phyloP scores from a whole-genome alignment of 805 yeast species.

The Zygotorulaspora chibaensis region DNA sequence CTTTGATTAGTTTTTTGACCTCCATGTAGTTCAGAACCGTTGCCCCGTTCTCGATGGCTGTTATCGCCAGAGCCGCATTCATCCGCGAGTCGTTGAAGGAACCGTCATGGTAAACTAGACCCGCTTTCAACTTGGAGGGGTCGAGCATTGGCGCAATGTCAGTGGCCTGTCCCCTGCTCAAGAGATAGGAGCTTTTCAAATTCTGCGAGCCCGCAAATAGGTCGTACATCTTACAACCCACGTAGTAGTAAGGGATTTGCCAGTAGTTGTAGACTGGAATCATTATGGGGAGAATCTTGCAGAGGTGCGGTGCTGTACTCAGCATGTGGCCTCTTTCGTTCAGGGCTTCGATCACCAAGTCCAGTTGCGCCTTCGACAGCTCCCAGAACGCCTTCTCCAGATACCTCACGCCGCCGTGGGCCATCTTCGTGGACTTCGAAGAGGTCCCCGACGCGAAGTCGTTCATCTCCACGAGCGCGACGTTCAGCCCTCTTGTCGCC shows the following conservation, averaged over 20 bases:
- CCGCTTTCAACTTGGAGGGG: conserved; percentile 73
- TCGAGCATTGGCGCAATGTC: conserved; percentile 85
- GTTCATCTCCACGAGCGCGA: conserved; percentile 76
- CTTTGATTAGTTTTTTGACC: conserved; percentile 71
- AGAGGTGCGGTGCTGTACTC: conserved; percentile 88
- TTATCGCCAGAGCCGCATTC: conserved; percentile 78
- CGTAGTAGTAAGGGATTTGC: conserved; percentile 92
- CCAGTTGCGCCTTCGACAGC: conserved; percentile 83
- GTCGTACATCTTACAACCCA: conserved; percentile 88
- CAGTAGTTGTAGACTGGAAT: conserved; percentile 95
- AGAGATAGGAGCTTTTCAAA: conserved; percentile 69
- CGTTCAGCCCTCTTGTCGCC: conserved; percentile 82
- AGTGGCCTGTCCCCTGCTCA: conserved; percentile 60
- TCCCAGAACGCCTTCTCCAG: conserved; percentile 93
- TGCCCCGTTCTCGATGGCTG: conserved; percentile 85
- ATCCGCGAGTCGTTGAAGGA: conserved; percentile 89
- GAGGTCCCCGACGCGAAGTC: conserved; percentile 94
- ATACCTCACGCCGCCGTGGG: conserved; percentile 96
- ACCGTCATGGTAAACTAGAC: conserved; percentile 93
- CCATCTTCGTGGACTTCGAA: conserved; percentile 91
- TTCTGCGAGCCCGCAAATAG: conserved; percentile 87
- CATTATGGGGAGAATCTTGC: conserved; percentile 82
- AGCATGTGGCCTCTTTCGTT: conserved; percentile 83
- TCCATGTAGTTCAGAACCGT: conserved; percentile 84
- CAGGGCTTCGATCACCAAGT: conserved; percentile 82